phyloP scores from a whole-genome alignment of 108 stramenopile genomes.

The Licmophora abbreviata region DNA sequence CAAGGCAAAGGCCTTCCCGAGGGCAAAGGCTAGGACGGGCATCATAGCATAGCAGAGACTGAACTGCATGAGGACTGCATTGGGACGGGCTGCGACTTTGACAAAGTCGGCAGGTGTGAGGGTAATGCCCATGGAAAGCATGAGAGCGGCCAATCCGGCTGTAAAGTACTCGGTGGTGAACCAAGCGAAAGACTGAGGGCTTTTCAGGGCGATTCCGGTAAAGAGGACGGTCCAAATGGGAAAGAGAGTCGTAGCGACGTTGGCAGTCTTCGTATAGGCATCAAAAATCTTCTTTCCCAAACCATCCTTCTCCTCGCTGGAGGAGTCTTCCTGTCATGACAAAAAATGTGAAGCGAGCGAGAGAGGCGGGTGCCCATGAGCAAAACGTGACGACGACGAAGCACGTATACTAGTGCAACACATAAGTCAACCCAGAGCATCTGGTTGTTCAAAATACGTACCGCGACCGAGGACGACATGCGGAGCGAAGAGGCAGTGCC shows the following conservation, averaged over 20 bases:
- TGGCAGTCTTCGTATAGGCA: constrained; percentile 73
- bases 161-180: constrained; percentile 97
- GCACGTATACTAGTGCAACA: too few relatives aligned
- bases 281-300: constrained; percentile 69
- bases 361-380: too few relatives aligned
- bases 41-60: constrained; percentile 93
- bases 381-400: too few relatives aligned
- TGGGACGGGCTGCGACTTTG: constrained; percentile 80
- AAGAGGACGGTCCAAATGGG: constrained; percentile 91
- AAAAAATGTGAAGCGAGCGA: too few relatives aligned
- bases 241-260: constrained; percentile 85
- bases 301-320: constrained; percentile 9
- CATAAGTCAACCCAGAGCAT: too few relatives aligned
- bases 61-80: constrained; percentile 89
- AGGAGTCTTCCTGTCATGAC: neutral
- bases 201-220: constrained; percentile 79
- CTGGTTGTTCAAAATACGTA: too few relatives aligned
- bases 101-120: constrained; percentile 89
- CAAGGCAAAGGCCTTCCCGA: constrained; percentile 76
- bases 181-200: constrained; percentile 88
- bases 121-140: constrained; percentile 99
- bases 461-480: too few relatives aligned
- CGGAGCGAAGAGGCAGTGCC: too few relatives aligned
- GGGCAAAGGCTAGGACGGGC: constrained; percentile 79
- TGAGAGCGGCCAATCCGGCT: constrained; percentile 82